Percentiles rank a stretch among this genome's conserved stretches.
phyloP scores from a whole-genome alignment of 768 basidiomycete genomes.

The Podaxis pistillaris region DNA sequence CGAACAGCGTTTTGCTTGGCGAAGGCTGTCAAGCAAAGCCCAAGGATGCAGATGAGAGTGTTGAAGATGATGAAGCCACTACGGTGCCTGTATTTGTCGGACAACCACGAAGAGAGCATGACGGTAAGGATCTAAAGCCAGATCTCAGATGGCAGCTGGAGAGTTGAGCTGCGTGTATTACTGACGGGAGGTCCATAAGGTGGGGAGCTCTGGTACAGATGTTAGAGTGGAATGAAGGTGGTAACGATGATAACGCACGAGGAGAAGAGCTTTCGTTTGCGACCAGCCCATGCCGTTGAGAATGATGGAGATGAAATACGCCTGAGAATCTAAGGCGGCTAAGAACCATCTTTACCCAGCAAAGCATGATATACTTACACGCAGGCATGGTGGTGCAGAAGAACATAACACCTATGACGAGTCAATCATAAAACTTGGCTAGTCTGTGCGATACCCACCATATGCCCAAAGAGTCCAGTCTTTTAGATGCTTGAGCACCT shows the following conservation, averaged over 20 bases:
- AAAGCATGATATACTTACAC: conserved; percentile 19
- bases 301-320: conserved; percentile 19
- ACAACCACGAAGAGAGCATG: conserved; percentile 14
- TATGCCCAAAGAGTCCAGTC: conserved; percentile 34
- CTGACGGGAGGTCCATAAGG: conserved; percentile 13
- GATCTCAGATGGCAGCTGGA: conserved; percentile 23
- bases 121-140: conserved; percentile 9
- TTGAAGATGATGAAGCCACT: conserved; percentile 14
- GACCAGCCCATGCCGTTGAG: conserved; percentile 14
- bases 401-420: conserved; percentile 29
- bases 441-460: conserved; percentile 18
- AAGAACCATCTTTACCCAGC: not conserved
- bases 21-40: conserved; percentile 10
- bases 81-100: conserved; percentile 13
- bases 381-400: conserved; percentile 28
- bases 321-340: not conserved
- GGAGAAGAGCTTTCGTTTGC: conserved; percentile 9
- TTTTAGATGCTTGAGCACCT: conserved; percentile 27
- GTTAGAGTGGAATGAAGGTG: not conserved
- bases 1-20: conserved; percentile 8
- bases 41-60: conserved; percentile 6
- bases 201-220: conserved; percentile 9
- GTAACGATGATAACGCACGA: not conserved
- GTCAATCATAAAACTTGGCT: not conserved
- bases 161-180: conserved; percentile 7